A percentile compares a stretch with the other conserved stretches of the same genome.
phyloP scores from a whole-genome alignment of 352 stramenopile species.

The Pythium phragmitis region DNA sequence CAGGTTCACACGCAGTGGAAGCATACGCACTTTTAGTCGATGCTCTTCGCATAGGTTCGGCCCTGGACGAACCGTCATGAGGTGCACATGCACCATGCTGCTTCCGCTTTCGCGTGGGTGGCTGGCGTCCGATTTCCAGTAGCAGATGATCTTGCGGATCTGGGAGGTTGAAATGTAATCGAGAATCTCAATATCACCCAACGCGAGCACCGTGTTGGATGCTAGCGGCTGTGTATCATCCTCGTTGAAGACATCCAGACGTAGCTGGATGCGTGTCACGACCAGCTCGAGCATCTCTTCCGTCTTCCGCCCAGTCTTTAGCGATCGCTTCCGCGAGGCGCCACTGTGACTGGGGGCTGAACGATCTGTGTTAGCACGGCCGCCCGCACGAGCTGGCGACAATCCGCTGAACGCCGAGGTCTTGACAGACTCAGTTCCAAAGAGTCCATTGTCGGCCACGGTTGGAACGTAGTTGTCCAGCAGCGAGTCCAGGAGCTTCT shows the following conservation, averaged over 20 bases:
- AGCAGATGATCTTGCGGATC: slow-evolving; percentile 89
- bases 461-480: slow-evolving; percentile 85
- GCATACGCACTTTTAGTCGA: slow-evolving; percentile 67
- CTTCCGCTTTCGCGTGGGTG: slow-evolving; percentile 85
- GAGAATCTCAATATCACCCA: slow-evolving; percentile 82
- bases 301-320: slow-evolving; percentile 82
- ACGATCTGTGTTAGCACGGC: neutral
- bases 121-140: slow-evolving; percentile 85
- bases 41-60: slow-evolving; percentile 83
- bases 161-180: slow-evolving; percentile 90
- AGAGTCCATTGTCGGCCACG: slow-evolving; percentile 39
- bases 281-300: slow-evolving; percentile 89
- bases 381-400: slow-evolving; percentile 31
- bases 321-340: slow-evolving; percentile 43
- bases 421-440: slow-evolving; percentile 37
- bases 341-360: neutral
- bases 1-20: slow-evolving; percentile 82
- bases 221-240: slow-evolving; percentile 66
- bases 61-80: slow-evolving; percentile 77
- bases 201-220: slow-evolving; percentile 68
- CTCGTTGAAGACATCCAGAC: slow-evolving; percentile 84
- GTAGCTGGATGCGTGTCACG: slow-evolving; percentile 78
- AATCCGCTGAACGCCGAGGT: slow-evolving; percentile 44
- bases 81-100: slow-evolving; percentile 75
- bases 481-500: slow-evolving; percentile 77